phyloP scores from a whole-genome alignment of 1,139 yeast genomes.

The Zhuliangozyma blackwelliae region DNA sequence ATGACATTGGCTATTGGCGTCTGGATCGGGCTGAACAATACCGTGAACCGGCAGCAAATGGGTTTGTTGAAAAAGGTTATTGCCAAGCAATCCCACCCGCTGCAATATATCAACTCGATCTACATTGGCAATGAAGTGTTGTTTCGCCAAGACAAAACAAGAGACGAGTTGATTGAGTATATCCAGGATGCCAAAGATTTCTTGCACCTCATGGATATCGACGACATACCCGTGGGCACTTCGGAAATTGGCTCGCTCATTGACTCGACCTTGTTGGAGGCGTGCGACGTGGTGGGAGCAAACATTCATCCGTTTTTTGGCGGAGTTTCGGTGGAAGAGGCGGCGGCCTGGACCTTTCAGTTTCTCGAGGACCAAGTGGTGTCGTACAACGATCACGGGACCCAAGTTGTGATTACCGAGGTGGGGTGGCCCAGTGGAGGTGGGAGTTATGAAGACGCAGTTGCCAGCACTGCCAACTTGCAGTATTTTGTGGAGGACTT shows the following conservation, averaged over 20 bases:
- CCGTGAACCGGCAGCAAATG: constrained; percentile 39
- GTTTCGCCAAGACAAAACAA: constrained; percentile 47
- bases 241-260: constrained; percentile 50
- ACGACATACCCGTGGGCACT: constrained; percentile 49
- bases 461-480: constrained; percentile 42
- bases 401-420: constrained; percentile 49
- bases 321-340: constrained; percentile 48
- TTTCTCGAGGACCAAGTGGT: constrained; percentile 43
- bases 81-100: constrained; percentile 36
- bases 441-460: constrained; percentile 42
- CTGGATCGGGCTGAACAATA: constrained; percentile 51
- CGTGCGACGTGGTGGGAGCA: constrained; percentile 57
- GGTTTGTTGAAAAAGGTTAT: constrained; percentile 40
- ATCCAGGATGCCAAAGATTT: constrained; percentile 40
- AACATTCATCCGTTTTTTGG: constrained; percentile 69
- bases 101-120: constrained; percentile 43
- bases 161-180: constrained; percentile 33
- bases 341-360: constrained; percentile 52
- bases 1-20: constrained; percentile 61
- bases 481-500: constrained; percentile 49
- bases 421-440: constrained; percentile 73
- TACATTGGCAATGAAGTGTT: constrained; percentile 63
- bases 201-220: constrained; percentile 27
- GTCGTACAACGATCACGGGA: constrained; percentile 18
- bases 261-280: constrained; percentile 28